phyloP scores from a whole-genome alignment of 345 rosid species.

The rapeseed (Brassica napus) region DNA sequence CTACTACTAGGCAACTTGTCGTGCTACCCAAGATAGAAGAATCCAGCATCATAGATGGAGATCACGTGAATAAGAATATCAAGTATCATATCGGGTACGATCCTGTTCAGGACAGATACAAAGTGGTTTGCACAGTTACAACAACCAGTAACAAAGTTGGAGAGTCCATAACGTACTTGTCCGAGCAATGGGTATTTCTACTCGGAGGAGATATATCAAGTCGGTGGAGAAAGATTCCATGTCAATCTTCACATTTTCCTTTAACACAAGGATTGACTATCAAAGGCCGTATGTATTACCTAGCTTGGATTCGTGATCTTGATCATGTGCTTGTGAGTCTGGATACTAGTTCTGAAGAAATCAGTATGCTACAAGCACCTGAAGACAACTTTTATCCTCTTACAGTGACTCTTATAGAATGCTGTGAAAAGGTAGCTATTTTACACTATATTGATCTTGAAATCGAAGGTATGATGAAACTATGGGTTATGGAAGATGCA shows the following conservation, averaged over 20 bases:
- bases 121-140: conserved; percentile 17
- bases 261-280: not conserved
- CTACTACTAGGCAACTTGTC: conserved; percentile 15
- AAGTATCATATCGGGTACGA: conserved; percentile 1
- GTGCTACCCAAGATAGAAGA: not conserved
- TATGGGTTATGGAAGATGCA: conserved; percentile 14
- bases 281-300: conserved; percentile 3
- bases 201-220: conserved; percentile 1
- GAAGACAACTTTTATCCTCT: conserved; percentile 28
- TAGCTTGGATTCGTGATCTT: not conserved
- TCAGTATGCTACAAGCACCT: not conserved
- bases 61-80: not conserved
- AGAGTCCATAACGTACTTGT: not conserved
- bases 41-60: not conserved
- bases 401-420: conserved; percentile 2
- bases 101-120: not conserved
- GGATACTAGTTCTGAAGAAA: conserved; percentile 30
- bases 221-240: conserved; percentile 10
- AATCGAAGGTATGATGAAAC: not conserved
- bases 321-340: not conserved
- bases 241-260: not conserved
- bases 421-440: not conserved
- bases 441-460: not conserved
- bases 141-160: not conserved
- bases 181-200: conserved; percentile 17